These are phyloP conservation scores for Eucalyptus marginata DNA, from an alignment of 345 rosid species.

Conservation along the genomic window DNA sequence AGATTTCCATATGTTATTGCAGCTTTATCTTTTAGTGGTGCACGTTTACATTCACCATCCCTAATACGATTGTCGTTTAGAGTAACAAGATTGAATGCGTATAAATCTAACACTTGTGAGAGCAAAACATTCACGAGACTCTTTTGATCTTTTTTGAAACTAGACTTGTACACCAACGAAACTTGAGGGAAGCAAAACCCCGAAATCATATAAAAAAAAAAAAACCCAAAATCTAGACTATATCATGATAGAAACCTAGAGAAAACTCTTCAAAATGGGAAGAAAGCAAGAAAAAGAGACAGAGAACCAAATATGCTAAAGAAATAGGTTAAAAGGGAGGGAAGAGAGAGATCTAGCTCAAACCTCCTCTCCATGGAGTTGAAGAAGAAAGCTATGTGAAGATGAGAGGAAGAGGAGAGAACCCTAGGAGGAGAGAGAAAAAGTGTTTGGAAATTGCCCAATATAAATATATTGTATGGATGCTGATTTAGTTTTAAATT, in stretches of 20 bases:
- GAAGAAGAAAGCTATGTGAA: not conserved
- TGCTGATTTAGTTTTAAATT: not conserved
- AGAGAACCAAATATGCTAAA: not conserved
- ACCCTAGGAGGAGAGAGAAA: not conserved
- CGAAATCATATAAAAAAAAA: no score
- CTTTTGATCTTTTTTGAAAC: not conserved
- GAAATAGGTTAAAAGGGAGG: not conserved
- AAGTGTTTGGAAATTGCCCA: not conserved
- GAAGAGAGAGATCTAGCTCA: not conserved
- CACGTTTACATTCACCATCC: no score
- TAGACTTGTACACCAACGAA: fast-evolving
- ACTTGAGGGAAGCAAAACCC: fast-evolving
- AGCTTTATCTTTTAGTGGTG: no score
- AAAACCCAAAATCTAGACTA: not conserved
- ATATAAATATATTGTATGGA: not conserved
- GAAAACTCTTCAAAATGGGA: not conserved
- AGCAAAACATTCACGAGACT: not conserved
- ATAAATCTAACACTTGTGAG: no score
- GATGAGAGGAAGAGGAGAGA: not conserved
- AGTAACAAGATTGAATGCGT: not conserved
- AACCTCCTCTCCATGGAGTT: not conserved
- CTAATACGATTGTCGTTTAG: no score
- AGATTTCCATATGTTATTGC: no score
- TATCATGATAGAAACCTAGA: no score
- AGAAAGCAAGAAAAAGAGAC: not conserved